Conservation (phyloP, 306 rosid species). For the Alnus rubra region DNA sequence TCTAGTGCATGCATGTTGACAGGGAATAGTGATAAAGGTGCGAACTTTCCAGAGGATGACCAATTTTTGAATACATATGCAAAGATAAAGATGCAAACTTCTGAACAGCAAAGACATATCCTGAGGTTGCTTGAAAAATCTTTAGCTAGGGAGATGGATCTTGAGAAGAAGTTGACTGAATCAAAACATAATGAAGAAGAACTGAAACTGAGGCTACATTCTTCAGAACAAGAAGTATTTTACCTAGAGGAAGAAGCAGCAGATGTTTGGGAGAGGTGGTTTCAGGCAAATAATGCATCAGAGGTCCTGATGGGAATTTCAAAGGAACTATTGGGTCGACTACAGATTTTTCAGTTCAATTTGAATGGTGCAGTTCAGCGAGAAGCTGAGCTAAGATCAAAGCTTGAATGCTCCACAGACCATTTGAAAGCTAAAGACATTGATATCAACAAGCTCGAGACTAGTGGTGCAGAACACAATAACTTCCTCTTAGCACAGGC, state of each 20-base stretch:
- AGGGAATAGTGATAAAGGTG: slow-evolving; percentile 51
- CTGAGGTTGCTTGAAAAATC: slow-evolving; percentile 80
- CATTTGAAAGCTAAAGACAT: slow-evolving; percentile 45
- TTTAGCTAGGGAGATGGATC: slow-evolving; percentile 78
- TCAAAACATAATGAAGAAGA: slow-evolving; percentile 53
- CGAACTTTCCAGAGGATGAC: slow-evolving; percentile 39
- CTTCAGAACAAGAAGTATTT: slow-evolving; percentile 51
- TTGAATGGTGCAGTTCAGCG: slow-evolving; percentile 49
- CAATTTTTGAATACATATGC: slow-evolving; percentile 34
- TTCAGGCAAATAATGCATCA: slow-evolving; percentile 58
- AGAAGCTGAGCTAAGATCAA: slow-evolving; percentile 64
- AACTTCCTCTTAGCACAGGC: slow-evolving; percentile 36
- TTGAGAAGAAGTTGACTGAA: slow-evolving; percentile 61
- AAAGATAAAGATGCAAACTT: slow-evolving; percentile 57
- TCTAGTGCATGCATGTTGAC: slow-evolving; percentile 23
- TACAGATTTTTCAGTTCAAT: slow-evolving; percentile 69
- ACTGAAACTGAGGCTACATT: slow-evolving; percentile 39
- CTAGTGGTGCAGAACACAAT: slow-evolving; percentile 29
- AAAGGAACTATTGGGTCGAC: slow-evolving; percentile 66
- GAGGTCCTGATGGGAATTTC: slow-evolving; percentile 62
- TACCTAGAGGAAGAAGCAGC: slow-evolving; percentile 61
- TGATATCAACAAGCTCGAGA: slow-evolving; percentile 33
- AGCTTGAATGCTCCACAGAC: slow-evolving; percentile 42
- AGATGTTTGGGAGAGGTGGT: slow-evolving; percentile 60
- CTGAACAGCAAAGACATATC: slow-evolving; percentile 64